Conservation (phyloP, 208 protist genomes). For the Acanthamoeba sp. region DNA sequence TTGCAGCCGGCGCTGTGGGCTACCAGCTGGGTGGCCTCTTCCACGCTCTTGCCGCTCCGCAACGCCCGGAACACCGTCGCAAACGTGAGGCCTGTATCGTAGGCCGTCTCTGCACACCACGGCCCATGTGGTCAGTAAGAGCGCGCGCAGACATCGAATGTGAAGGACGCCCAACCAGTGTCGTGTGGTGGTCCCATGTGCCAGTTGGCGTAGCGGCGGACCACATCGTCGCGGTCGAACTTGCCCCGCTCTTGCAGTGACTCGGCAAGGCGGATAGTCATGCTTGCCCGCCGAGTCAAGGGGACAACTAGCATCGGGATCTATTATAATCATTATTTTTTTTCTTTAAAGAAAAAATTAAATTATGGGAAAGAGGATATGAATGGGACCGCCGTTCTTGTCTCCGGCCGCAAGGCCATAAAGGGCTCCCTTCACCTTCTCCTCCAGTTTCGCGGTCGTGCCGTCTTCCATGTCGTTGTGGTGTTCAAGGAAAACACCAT, state of each 20-base stretch:
- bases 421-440: neutral
- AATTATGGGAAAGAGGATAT: neutral
- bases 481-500: no score
- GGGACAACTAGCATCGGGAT: neutral
- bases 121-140: no score
- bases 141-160: no score
- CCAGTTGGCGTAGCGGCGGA: neutral
- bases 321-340: no score
- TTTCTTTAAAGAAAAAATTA: neutral
- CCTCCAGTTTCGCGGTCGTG: neutral
- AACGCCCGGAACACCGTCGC: neutral
- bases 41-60: neutral
- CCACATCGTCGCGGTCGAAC: constrained; percentile 40
- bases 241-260: neutral
- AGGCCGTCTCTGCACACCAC: constrained; percentile 26
- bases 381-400: constrained; percentile 53
- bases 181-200: constrained; percentile 51
- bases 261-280: constrained; percentile 47
- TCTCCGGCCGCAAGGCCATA: constrained; percentile 28
- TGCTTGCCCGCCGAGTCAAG: constrained; percentile 32
- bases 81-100: constrained; percentile 35
- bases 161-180: neutral
- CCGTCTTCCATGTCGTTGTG: no score
- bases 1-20: constrained; percentile 29
- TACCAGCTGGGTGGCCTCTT: constrained; percentile 2